Base-by-base conservation (phyloP, 371 early-diverging fungal genomes). In the Encephalitozoon intestinalis region DNA sequence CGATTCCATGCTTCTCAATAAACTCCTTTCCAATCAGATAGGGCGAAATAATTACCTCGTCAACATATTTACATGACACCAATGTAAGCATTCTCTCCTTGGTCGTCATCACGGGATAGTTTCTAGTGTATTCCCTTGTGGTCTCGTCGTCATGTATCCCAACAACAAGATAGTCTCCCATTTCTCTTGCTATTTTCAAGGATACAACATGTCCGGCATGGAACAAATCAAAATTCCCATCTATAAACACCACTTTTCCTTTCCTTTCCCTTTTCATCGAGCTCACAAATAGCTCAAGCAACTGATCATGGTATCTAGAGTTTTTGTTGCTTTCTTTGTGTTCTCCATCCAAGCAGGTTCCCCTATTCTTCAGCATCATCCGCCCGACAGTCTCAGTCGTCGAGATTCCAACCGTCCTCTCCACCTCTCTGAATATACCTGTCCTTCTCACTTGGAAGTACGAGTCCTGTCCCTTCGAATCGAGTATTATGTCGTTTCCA, bases 211-310 rank as follows among this genome's bases (percentile, higher is more conserved):
- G 95, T 31, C 96, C 96, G 4, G 90, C 87, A 84, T 94, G 96
- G 88, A 94, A 95, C 73, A 95, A 82, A 81, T 95, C 96, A 85
- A 92, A 95, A 11, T 91, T 90, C 15, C 96, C 96, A 79, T 93
- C 94, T 12, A 94, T 91, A 83, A 94, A 95, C 30, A 94, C 90
- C 3, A 93, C 83, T 31, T 78, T 84, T 75, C 70, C 70, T 21
- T 31, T 43, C 46, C 37, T 70, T 31, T 70, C 34, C 37, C 64
- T 76, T 18, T 50, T 51, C 40, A 50, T 43, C 0, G 34, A 31
- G n/a, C 34, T 21, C 52, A 25, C 23, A 73, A 73, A 77, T 49
- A 49, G 39, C 7, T 50, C 18, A 26, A 63, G 11, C 26, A 75
- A 25, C 18, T 67, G 25, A n/a, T 75, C 58, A 37, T 65, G 46